Evolutionary conservation across 495 filamentous ascomycete genomes (phyloP).

Genomic region (Lophiostoma macrostomum): DNA sequence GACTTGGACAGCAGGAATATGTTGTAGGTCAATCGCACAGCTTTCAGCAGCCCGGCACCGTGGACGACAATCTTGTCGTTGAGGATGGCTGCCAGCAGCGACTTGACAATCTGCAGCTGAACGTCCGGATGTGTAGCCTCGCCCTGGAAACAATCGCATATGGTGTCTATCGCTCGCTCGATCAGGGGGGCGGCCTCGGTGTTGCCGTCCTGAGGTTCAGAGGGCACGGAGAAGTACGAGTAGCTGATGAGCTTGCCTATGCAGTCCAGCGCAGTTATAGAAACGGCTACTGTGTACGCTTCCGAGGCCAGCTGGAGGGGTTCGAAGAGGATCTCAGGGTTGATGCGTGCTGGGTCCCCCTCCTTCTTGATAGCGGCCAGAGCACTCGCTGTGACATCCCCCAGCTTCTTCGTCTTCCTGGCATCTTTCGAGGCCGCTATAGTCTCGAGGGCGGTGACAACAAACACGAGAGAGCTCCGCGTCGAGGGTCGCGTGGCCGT

Average conservation of each 20-base stretch:
- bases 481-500: constrained; percentile 51
- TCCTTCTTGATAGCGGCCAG: constrained; percentile 75
- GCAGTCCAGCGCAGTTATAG: constrained; percentile 90
- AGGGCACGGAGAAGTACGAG: constrained; percentile 87
- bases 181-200: constrained; percentile 64
- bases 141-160: constrained; percentile 98
- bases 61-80: constrained; percentile 99
- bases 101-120: constrained; percentile 97
- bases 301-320: constrained; percentile 86
- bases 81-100: constrained; percentile 86
- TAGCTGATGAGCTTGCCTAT: constrained; percentile 98
- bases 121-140: constrained; percentile 87
- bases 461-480: constrained; percentile 92
- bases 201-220: constrained; percentile 42
- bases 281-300: constrained; percentile 73
- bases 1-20: constrained; percentile 93
- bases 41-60: constrained; percentile 92
- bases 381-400: constrained; percentile 74
- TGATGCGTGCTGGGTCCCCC: constrained; percentile 62
- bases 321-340: constrained; percentile 87
- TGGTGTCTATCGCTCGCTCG: constrained; percentile 96
- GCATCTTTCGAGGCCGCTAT: constrained; percentile 89
- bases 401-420: constrained; percentile 71
- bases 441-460: constrained; percentile 84
- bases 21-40: constrained; percentile 98